phyloP scores from a whole-genome alignment of 139 green algal species.

The Haematococcus lacustris region DNA sequence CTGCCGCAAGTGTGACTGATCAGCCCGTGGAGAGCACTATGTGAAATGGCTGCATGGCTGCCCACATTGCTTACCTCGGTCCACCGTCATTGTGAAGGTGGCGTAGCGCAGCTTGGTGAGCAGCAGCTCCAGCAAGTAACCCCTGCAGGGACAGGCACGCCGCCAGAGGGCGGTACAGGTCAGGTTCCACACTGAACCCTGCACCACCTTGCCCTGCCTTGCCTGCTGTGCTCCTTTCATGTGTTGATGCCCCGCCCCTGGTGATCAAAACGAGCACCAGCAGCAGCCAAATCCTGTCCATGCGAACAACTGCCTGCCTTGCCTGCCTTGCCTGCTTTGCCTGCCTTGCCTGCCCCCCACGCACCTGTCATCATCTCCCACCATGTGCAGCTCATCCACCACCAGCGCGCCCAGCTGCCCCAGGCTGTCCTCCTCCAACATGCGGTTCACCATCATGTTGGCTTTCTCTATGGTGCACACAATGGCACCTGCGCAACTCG shows the following conservation, averaged over 20 bases:
- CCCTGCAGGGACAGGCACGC: conserved; percentile 27
- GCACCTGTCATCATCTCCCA: conserved; percentile 21
- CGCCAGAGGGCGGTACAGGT: conserved; percentile 23
- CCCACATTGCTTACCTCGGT: not conserved
- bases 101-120: conserved; percentile 90
- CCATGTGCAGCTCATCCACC: conserved; percentile 93
- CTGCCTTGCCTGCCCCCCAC: too few relatives aligned
- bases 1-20: too few relatives aligned
- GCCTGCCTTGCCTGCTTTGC: too few relatives aligned
- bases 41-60: too few relatives aligned
- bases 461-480: conserved; percentile 89
- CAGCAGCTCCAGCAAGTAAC: conserved; percentile 93
- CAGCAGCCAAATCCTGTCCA: not conserved
- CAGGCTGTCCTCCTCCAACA: conserved; percentile 67
- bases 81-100: conserved; percentile 12
- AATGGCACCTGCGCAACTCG: conserved; percentile 32
- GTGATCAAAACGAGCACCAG: not conserved
- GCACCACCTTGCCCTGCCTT: too few relatives aligned
- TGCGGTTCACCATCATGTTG: conserved; percentile 65
- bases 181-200: too few relatives aligned
- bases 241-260: too few relatives aligned
- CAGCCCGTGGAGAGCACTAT: too few relatives aligned
- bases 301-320: too few relatives aligned
- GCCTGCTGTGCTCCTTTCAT: too few relatives aligned
- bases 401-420: conserved; percentile 59